phyloP scores from a whole-genome alignment of 257 asterid species.

The Ocimum tenuiflorum region DNA sequence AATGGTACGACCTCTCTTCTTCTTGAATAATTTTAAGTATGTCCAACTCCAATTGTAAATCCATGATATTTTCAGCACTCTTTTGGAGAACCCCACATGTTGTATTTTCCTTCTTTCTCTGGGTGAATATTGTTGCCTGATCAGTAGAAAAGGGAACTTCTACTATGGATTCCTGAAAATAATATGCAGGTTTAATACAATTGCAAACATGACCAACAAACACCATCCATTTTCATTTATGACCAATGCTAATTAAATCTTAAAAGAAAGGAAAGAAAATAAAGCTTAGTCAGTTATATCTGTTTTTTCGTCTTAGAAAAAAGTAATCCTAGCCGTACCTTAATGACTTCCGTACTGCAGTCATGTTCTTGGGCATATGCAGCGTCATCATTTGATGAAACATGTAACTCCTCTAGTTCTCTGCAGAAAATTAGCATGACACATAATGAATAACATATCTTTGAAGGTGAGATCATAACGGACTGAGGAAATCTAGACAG shows the following conservation, averaged over 20 bases:
- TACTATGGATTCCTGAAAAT: slow-evolving; percentile 62
- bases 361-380: slow-evolving; percentile 35
- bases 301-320: not conserved
- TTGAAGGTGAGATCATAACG: slow-evolving; percentile 3
- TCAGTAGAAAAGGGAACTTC: slow-evolving; percentile 42
- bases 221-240: not conserved
- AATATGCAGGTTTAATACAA: slow-evolving; percentile 1
- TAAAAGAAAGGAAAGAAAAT: not conserved
- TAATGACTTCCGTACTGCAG: slow-evolving; percentile 48
- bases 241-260: not conserved
- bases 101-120: slow-evolving; percentile 30
- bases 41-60: slow-evolving; percentile 87
- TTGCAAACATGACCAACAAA: not conserved
- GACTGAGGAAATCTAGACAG: not conserved
- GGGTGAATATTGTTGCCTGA: slow-evolving; percentile 24
- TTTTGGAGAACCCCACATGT: slow-evolving; percentile 21
- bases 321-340: slow-evolving; percentile 35
- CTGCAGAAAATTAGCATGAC: slow-evolving; percentile 34
- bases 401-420: slow-evolving; percentile 51
- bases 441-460: slow-evolving; percentile 3
- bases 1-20: slow-evolving; percentile 61
- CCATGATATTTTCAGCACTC: slow-evolving; percentile 47
- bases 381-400: slow-evolving; percentile 26
- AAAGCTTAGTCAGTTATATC: not conserved
- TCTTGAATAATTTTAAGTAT: slow-evolving; percentile 64